Base-by-base conservation (phyloP, 2,329 filamentous ascomycete species). In the Venturia nashicola region DNA sequence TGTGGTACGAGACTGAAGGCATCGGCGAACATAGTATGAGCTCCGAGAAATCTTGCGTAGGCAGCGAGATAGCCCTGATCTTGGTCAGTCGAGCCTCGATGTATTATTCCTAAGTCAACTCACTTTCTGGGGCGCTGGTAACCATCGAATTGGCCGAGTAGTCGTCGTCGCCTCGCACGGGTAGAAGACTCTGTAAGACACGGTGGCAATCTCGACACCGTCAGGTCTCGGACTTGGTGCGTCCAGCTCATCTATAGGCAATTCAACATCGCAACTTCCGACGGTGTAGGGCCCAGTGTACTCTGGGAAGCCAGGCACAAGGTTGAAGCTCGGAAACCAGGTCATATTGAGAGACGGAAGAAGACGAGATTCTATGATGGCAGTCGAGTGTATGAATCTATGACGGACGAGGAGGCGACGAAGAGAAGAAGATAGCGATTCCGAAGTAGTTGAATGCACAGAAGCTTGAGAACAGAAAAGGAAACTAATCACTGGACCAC, bases 131-230 rank as follows among this genome's bases (percentile, higher is more conserved):
- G 91, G 90, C 9, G 82, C 80, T 0, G 90, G 90, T 62, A 95
- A 80, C 90, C 91, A 96, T 69, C 82, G 83, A 64, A 91, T 87
- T 11, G 79, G 79, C 69, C 83, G 83, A 69, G 83, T 79, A 61
- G 75, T 74, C n/a, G 73, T 72, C 8, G 69, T 68, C 9, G 72
- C 72, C 57, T 76, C 71, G 27, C 87, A 86, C 0, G 91, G 91
- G 72, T 95, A 95, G 76, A 90, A 96, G 65, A 95, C 80, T 67
- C 91, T 84, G 73, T 90, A 94, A 64, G 89, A 86, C 34, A 95
- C 80, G 0, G 91, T 96, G 23, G 85, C 78, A 57, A 92, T 85
- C 1, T 67, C 62, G 43, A 71, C 71, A 64, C 76, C 74, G 5
- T 84, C 80, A 61, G 81, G 79, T 60, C 9, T 78, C 0, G 86